Conservation (phyloP, 768 basidiomycete species). For the Chlorophyllum brunneum region DNA sequence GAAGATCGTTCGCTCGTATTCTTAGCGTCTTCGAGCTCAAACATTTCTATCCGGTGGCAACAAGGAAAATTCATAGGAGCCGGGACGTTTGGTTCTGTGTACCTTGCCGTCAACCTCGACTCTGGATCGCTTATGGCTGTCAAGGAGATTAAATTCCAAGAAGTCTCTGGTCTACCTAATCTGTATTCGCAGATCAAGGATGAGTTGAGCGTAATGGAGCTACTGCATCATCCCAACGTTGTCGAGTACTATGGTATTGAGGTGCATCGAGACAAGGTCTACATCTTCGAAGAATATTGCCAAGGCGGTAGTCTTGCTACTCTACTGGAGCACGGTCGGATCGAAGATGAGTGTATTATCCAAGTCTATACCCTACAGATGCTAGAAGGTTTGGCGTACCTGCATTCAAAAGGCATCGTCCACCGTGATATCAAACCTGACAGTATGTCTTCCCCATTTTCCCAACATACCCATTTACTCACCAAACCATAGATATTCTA, state of each 20-base stretch:
- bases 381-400: constrained; percentile 89
- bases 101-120: constrained; percentile 94
- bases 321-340: constrained; percentile 86
- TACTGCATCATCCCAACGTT: constrained; percentile 95
- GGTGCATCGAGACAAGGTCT: constrained; percentile 97
- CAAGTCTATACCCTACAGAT: constrained; percentile 97
- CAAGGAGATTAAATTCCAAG: constrained; percentile 98
- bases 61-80: constrained; percentile 97
- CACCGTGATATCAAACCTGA: constrained; percentile 99
- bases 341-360: constrained; percentile 95
- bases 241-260: constrained; percentile 99
- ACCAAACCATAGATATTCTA: constrained; percentile 70
- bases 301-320: constrained; percentile 91
- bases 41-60: constrained; percentile 96
- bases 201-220: constrained; percentile 96
- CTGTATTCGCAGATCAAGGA: constrained; percentile 92
- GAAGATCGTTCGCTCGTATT: constrained; percentile 94
- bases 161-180: constrained; percentile 81
- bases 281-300: constrained; percentile 98
- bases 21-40: constrained; percentile 92
- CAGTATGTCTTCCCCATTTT: constrained; percentile 55
- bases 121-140: constrained; percentile 97
- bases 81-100: constrained; percentile 99
- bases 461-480: background rate
- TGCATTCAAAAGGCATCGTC: constrained; percentile 88